These are phyloP conservation scores for Syzygium malaccense DNA, from an alignment of 441 rosid species.

Conservation along the genomic window DNA sequence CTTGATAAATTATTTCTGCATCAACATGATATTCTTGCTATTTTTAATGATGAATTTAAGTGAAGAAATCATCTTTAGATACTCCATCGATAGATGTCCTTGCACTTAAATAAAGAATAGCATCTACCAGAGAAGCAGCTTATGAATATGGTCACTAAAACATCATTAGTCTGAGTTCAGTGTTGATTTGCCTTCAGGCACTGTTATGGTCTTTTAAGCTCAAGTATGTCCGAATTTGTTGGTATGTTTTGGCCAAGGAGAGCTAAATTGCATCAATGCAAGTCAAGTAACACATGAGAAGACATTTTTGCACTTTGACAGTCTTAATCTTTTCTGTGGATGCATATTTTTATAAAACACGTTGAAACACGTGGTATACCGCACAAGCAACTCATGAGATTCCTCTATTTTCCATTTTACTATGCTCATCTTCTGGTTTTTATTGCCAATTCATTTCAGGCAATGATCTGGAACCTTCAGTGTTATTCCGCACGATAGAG, in stretches of 20 bases:
- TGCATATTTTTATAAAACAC: background rate
- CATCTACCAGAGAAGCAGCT: background rate
- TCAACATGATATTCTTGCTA: background rate
- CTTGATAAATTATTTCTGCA: background rate
- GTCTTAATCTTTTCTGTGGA: background rate
- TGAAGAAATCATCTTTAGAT: background rate
- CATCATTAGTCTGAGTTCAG: background rate
- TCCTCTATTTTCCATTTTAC: background rate
- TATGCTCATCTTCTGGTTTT: background rate
- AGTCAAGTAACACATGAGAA: background rate
- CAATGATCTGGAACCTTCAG: slow-evolving; percentile 44
- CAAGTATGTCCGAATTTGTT: background rate
- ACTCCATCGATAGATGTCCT: background rate
- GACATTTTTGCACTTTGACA: background rate
- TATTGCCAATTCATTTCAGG: slow-evolving; percentile 35
- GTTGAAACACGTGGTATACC: background rate
- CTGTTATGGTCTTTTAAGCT: background rate
- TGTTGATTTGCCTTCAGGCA: background rate
- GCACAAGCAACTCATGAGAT: background rate
- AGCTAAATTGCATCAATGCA: background rate
- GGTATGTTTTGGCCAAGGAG: background rate
- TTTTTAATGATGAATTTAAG: background rate
- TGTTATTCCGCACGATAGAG: slow-evolving; percentile 51
- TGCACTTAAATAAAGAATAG: background rate
- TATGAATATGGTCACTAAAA: background rate